phyloP scores from a whole-genome alignment of 176 grass and related monocot genomes.

The Olyra latifolia region DNA sequence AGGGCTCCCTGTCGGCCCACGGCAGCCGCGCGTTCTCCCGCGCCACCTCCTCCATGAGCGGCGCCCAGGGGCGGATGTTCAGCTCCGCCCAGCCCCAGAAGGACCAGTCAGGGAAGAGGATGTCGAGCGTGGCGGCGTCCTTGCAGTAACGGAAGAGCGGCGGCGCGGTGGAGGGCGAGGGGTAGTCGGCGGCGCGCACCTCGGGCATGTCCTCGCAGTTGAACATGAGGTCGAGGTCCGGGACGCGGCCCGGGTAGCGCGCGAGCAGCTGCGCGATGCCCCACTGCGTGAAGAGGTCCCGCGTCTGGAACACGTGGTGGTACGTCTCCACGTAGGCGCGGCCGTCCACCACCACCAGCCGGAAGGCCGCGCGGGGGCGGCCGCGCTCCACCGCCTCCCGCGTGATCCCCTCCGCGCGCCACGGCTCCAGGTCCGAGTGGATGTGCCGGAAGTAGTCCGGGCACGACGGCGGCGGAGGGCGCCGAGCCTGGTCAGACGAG shows the following conservation, averaged over 20 bases:
- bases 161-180: slow-evolving; percentile 13
- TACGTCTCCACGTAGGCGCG: slow-evolving; percentile 64
- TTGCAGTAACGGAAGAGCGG: slow-evolving; percentile 93
- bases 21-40: slow-evolving; percentile 16
- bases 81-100: slow-evolving; percentile 96
- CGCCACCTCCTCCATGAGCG: slow-evolving; percentile 54
- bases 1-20: slow-evolving; percentile 59
- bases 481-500: not conserved
- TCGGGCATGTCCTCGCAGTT: slow-evolving; percentile 57
- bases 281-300: slow-evolving; percentile 80
- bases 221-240: slow-evolving; percentile 89
- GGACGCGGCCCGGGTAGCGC: slow-evolving; percentile 71
- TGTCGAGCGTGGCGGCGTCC: slow-evolving; percentile 56
- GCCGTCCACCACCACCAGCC: slow-evolving; percentile 49
- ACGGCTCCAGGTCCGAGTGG: slow-evolving; percentile 58
- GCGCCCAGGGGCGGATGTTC: slow-evolving; percentile 66
- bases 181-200: slow-evolving; percentile 24
- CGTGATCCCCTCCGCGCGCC: slow-evolving; percentile 49
- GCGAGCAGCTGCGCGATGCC: slow-evolving; percentile 74
- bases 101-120: slow-evolving; percentile 93
- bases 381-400: slow-evolving; percentile 42
- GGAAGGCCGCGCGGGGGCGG: slow-evolving; percentile 46
- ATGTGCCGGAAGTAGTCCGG: slow-evolving; percentile 75
- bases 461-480: slow-evolving; percentile 15
- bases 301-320: slow-evolving; percentile 53